Percentiles rank a stretch among this genome's conserved stretches.
Evolutionary conservation across 202 grass and related monocot species (phyloP).

Genomic region (Saccharum hybrid): DNA sequence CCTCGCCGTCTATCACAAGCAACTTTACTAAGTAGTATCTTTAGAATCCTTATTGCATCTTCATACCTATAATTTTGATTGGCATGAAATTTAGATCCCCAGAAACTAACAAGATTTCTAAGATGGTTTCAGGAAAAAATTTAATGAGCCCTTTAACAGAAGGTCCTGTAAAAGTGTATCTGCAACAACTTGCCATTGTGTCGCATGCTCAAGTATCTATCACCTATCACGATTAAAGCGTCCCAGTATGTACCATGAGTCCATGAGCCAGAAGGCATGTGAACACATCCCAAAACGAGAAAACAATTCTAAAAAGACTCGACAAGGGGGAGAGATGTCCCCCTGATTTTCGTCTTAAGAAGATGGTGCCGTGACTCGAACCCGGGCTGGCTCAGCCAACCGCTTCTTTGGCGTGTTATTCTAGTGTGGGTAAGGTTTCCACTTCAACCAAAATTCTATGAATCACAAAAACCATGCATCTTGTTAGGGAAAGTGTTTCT

Average conservation of each 20-base stretch:
- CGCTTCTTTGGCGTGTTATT: too few relatives aligned
- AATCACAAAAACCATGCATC: constrained; percentile 10
- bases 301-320: background rate
- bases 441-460: constrained; percentile 16
- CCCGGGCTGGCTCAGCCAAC: too few relatives aligned
- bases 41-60: constrained; percentile 83
- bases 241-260: background rate
- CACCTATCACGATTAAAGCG: constrained; percentile 4
- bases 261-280: background rate
- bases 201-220: constrained; percentile 15
- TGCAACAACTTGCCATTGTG: constrained; percentile 16
- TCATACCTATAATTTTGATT: constrained; percentile 66
- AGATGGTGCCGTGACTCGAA: too few relatives aligned
- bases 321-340: too few relatives aligned
- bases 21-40: constrained; percentile 61
- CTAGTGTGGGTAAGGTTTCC: constrained; percentile 24
- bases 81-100: background rate
- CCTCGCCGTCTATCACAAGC: constrained; percentile 65
- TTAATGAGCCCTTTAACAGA: background rate
- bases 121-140: constrained; percentile 8
- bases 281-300: background rate
- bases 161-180: constrained; percentile 1
- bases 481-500: too few relatives aligned
- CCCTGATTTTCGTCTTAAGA: too few relatives aligned
- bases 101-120: constrained; percentile 24